phyloP scores from a whole-genome alignment of 1,284 basidiomycete species.

The Apiotrichum akiyoshidainum region DNA sequence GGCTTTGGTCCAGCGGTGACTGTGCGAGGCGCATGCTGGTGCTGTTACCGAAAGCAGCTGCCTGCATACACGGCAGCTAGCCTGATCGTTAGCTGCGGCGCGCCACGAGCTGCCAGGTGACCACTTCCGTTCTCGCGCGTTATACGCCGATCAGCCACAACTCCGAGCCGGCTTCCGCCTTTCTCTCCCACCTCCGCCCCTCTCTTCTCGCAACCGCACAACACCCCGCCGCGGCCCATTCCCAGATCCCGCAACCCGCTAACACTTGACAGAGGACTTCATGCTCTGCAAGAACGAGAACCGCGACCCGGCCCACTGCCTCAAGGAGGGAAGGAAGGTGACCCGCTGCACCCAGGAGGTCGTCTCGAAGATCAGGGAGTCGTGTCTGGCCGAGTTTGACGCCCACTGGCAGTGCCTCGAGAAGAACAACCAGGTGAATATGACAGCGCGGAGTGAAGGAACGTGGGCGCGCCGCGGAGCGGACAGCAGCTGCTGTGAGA shows the following conservation, averaged over 20 bases:
- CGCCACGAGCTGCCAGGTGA: too few relatives aligned
- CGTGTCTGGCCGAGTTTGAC: conserved; percentile 84
- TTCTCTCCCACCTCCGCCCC: background rate
- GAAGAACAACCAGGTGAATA: conserved; percentile 83
- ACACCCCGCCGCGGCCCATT: background rate
- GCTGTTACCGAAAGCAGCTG: too few relatives aligned
- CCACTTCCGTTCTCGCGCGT: too few relatives aligned
- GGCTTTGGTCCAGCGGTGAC: background rate
- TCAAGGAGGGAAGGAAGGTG: conserved; percentile 93
- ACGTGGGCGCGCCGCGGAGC: background rate
- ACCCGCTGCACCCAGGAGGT: conserved; percentile 92
- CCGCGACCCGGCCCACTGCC: conserved; percentile 83
- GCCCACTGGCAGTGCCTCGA: conserved; percentile 95
- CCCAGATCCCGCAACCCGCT: background rate
- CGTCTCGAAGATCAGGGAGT: conserved; percentile 87
- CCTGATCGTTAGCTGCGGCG: too few relatives aligned
- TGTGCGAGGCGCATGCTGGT: background rate
- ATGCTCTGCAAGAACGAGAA: conserved; percentile 98
- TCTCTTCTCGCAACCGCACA: background rate
- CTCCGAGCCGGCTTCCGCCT: too few relatives aligned
- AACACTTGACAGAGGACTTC: conserved; percentile 79
- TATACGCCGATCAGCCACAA: too few relatives aligned
- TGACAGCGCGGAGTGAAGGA: background rate
- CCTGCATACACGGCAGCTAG: too few relatives aligned
- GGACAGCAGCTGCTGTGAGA: too few relatives aligned